These are phyloP conservation scores for Zalaria obscura DNA, from an alignment of 2,329 filamentous ascomycete genomes.

Conservation along the genomic window DNA sequence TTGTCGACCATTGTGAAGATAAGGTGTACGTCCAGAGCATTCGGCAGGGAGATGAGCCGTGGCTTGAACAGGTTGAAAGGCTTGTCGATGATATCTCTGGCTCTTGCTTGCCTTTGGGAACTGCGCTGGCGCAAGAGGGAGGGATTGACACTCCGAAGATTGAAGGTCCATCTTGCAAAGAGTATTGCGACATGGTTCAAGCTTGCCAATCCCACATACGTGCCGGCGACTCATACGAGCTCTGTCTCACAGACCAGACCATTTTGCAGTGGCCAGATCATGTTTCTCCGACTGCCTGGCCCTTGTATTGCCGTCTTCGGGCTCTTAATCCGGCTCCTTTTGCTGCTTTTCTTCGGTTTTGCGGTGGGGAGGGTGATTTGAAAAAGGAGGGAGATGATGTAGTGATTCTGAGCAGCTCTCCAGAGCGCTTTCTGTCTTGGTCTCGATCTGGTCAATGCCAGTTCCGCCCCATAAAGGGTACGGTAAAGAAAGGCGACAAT, in stretches of 20 bases:
- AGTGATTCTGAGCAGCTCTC: slow-evolving; percentile 70
- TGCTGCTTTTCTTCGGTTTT: slow-evolving; percentile 65
- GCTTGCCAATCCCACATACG: slow-evolving; percentile 58
- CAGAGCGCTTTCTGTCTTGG: slow-evolving; percentile 76
- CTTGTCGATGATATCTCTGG: no score
- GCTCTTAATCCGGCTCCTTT: slow-evolving; percentile 68
- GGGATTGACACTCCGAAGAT: slow-evolving; percentile 4
- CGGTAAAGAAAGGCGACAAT: slow-evolving; percentile 60
- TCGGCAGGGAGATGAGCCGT: slow-evolving; percentile 24
- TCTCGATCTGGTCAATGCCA: slow-evolving; percentile 46
- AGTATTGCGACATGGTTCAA: slow-evolving; percentile 53
- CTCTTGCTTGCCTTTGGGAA: no score
- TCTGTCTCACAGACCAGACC: slow-evolving; percentile 69
- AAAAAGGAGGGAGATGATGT: slow-evolving; percentile 24
- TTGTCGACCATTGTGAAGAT: slow-evolving; percentile 56
- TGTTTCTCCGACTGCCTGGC: slow-evolving; percentile 44
- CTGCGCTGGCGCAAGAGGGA: not conserved
- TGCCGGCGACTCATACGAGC: slow-evolving; percentile 70
- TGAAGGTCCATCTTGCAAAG: slow-evolving; percentile 11
- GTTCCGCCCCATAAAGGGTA: slow-evolving; percentile 94
- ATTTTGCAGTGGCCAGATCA: slow-evolving; percentile 14
- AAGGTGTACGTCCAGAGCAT: slow-evolving; percentile 55
- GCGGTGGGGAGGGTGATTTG: slow-evolving; percentile 16
- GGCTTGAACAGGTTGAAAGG: slow-evolving; percentile 8
- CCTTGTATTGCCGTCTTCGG: slow-evolving; percentile 57